Base-by-base conservation (phyloP, 2,329 filamentous ascomycete genomes). In the Cladophialophora carrionii region DNA sequence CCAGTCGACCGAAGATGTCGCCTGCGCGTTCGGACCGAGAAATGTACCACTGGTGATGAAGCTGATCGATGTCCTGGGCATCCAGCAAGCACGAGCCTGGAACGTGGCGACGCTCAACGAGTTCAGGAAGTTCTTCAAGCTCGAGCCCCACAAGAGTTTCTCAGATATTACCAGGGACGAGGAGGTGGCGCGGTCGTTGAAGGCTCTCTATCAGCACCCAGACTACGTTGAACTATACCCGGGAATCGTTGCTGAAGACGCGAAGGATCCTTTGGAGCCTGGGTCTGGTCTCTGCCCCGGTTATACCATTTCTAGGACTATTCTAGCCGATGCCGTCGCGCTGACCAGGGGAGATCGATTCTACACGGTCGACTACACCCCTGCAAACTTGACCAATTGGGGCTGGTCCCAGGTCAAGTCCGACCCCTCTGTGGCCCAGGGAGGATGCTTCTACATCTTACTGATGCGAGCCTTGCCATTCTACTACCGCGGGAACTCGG, bases 41-140 rank as follows among this genome's bases (percentile, higher is more conserved):
- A 90, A 90, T 65, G 88, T 94, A 0, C 91, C 91, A 0, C 81
- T 85, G 9, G 84, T 88, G 20, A 86, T 95, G 83, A 86, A 87
- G 67, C 85, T 87, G 1, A 84, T 95, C 26, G 91, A 95, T 76
- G 89, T 93, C 49, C 79, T 94, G 3, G 91, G 90, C 34, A 94
- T 95, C 59, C 81, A 90, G 48, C 90, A 92, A 66, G 88, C 89
- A 5, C 83, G 91, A 31, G 84, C 85, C 67, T 95, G 91, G 91
- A 73, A 75, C 51, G 68, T 75, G 53, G 75, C 73, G 10, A 77
- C 77, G 14, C 67, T 79, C 61, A 79, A 79, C 59, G 87, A 89
- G 72, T 87, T 89, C 76, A 80, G 87, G 7, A 80, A 84, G 63
- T 87, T 88, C 73, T 88, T 89, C 71, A 82, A 82, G 1, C 78